These are phyloP conservation scores for Hansenula sp. DNA, from an alignment of 1,139 yeast genomes.

Conservation along the genomic window DNA sequence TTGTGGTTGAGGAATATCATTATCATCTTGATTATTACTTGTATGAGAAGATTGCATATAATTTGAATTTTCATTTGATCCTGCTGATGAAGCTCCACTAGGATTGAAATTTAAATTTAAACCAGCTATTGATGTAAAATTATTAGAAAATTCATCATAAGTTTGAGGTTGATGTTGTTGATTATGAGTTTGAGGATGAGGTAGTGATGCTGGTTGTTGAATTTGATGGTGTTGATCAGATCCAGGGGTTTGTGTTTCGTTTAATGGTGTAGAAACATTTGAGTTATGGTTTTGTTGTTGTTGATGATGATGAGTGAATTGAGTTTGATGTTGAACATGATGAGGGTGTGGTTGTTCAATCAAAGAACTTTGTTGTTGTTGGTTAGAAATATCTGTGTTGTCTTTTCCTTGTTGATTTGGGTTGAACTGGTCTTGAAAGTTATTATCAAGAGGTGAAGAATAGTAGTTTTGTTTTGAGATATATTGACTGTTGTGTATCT, in stretches of 20 bases:
- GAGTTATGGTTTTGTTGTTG: conserved; percentile 1
- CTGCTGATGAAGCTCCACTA: neutral
- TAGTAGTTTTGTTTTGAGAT: conserved; percentile 17
- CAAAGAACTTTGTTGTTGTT: no score
- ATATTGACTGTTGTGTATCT: conserved; percentile 15
- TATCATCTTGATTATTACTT: neutral
- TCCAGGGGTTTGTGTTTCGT: no score
- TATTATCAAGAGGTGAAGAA: conserved; percentile 12
- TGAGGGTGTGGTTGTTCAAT: neutral
- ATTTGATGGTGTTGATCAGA: conserved; percentile 6
- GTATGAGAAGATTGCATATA: neutral
- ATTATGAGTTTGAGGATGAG: neutral
- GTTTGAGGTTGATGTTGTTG: conserved; percentile 5
- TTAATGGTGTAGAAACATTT: neutral
- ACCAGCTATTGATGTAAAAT: conserved; percentile 16
- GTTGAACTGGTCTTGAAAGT: conserved; percentile 16
- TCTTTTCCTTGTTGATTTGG: no score
- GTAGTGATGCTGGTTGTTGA: neutral
- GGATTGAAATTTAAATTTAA: conserved; percentile 13
- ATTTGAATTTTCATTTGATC: neutral
- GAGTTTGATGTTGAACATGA: conserved; percentile 1
- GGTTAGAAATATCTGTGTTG: no score
- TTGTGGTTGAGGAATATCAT: conserved; percentile 1
- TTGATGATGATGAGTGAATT: conserved; percentile 3
- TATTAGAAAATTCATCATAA: conserved; percentile 17